phyloP scores from a whole-genome alignment of 2,329 filamentous ascomycete genomes.

The Magnaporthiopsis poae region DNA sequence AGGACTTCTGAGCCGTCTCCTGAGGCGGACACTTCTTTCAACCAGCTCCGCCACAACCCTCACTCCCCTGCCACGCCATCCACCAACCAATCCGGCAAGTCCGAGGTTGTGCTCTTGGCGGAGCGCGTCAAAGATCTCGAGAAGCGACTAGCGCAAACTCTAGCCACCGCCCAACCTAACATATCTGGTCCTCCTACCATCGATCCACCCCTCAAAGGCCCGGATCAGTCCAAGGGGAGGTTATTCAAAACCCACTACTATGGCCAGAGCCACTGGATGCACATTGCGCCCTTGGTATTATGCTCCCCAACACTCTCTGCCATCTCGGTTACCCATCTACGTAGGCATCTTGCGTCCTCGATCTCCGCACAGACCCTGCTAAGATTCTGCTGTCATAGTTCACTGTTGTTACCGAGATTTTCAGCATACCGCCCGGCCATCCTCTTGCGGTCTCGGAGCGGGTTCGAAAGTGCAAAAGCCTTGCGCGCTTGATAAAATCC shows the following conservation, averaged over 20 bases:
- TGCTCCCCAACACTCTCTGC: background rate
- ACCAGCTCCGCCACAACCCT: conserved; percentile 20
- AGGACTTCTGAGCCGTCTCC: background rate
- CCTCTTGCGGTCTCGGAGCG: conserved; percentile 27
- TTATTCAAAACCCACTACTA: conserved; percentile 47
- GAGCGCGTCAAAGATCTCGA: conserved; percentile 6
- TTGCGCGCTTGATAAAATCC: conserved; percentile 43
- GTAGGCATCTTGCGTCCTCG: no score
- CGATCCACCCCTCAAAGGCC: conserved; percentile 8
- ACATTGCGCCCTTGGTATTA: conserved; percentile 19
- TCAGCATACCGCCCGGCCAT: conserved; percentile 25
- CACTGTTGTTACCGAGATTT: conserved; percentile 29
- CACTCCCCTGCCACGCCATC: conserved; percentile 23
- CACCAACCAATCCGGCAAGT: background rate
- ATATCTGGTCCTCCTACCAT: background rate
- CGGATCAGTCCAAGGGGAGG: conserved; percentile 29
- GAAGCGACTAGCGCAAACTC: background rate
- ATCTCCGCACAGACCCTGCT: background rate
- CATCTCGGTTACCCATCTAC: no score
- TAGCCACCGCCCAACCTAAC: conserved; percentile 22
- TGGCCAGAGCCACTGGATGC: conserved; percentile 50
- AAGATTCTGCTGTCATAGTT: conserved; percentile 19
- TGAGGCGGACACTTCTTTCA: background rate
- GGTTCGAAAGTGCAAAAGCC: conserved; percentile 32
- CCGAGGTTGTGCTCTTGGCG: conserved; percentile 4